phyloP scores from a whole-genome alignment of 257 asterid genomes.

The Leonotis leonurus region DNA sequence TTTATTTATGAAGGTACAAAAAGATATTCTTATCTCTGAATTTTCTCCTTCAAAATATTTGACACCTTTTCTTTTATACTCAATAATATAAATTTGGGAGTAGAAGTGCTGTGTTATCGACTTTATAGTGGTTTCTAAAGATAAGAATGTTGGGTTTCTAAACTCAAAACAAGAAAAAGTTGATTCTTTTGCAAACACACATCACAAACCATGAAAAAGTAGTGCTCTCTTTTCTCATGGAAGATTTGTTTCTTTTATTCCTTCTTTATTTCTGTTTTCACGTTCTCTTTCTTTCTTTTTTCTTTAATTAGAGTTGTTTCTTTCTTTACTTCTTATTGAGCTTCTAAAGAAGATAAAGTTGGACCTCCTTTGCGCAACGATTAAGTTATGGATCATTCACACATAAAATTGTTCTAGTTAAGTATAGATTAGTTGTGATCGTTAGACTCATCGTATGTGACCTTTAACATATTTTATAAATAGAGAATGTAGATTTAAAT shows the following conservation, averaged over 20 bases:
- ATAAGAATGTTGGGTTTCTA: slow-evolving; percentile 61
- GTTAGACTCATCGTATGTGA: too few species aligned
- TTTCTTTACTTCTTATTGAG: too few species aligned
- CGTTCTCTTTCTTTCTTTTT: too few species aligned
- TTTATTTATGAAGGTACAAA: slow-evolving; percentile 21
- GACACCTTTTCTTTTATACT: neutral
- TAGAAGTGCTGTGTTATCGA: slow-evolving; percentile 24
- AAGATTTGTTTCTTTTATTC: slow-evolving; percentile 15
- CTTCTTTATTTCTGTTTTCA: neutral
- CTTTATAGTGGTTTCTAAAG: slow-evolving; percentile 45
- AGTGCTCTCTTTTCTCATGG: slow-evolving; percentile 23
- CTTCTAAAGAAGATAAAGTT: too few species aligned
- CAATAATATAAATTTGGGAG: neutral
- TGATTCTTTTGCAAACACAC: too few species aligned
- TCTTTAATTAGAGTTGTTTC: neutral
- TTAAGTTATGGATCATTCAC: too few species aligned
- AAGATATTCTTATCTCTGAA: slow-evolving; percentile 27
- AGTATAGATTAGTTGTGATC: too few species aligned
- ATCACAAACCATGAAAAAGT: slow-evolving; percentile 50
- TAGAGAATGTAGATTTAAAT: too few species aligned
- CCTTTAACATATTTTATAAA: too few species aligned
- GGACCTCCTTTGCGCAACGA: too few species aligned
- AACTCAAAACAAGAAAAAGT: slow-evolving; percentile 43
- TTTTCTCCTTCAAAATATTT: neutral
- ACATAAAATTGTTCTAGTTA: too few species aligned